Conservation (phyloP, 202 grass and related monocot genomes). For the Saccharum hybrid region DNA sequence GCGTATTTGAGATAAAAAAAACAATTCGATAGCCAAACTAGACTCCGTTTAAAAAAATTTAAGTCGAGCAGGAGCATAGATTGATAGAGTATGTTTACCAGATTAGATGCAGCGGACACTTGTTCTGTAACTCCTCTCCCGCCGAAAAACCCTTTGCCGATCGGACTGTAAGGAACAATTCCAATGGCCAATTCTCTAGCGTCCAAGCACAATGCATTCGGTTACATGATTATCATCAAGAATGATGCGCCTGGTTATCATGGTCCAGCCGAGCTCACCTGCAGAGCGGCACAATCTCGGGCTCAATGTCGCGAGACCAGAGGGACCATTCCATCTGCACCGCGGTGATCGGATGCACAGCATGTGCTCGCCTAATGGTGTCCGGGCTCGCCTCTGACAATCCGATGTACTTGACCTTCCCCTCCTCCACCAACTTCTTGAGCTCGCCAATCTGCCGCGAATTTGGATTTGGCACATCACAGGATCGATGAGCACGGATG, state of each 20-base stretch:
- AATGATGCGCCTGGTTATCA: neutral
- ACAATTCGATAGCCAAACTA: too few species aligned
- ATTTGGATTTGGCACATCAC: too few species aligned
- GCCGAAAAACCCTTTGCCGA: conserved; percentile 71
- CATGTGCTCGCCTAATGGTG: conserved; percentile 72
- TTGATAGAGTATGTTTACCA: conserved; percentile 19
- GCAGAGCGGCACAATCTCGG: conserved; percentile 77
- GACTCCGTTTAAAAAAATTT: too few species aligned
- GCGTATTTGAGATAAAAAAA: too few species aligned
- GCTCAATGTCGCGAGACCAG: conserved; percentile 84
- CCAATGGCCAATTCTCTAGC: conserved; percentile 74
- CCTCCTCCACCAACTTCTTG: conserved; percentile 80
- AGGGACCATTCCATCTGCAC: conserved; percentile 91
- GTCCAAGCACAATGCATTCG: neutral
- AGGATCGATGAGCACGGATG: neutral
- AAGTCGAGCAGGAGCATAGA: neutral
- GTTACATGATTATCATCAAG: neutral
- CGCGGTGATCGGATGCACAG: conserved; percentile 69
- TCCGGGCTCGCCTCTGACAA: conserved; percentile 72
- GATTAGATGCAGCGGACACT: conserved; percentile 46
- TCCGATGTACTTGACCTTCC: conserved; percentile 77
- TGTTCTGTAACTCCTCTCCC: conserved; percentile 60
- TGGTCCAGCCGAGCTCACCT: conserved; percentile 33
- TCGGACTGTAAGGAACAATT: conserved; percentile 74
- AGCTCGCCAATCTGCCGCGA: conserved; percentile 65